Base-by-base conservation (phyloP, 176 grass and related monocot species). In the Oryza brachyantha region DNA sequence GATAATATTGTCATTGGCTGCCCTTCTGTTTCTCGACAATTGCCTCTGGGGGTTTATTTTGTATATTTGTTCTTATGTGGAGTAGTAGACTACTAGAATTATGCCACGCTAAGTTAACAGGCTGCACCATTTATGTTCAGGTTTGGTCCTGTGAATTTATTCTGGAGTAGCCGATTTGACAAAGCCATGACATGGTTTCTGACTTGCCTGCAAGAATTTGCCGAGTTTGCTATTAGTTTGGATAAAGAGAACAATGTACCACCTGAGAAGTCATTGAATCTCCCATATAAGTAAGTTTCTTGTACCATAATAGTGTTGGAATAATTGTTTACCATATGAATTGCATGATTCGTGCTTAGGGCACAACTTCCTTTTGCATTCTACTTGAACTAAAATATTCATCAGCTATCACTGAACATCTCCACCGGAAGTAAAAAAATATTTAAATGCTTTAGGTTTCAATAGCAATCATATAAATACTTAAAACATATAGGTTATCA, bases 111-210 rank as follows among this genome's bases (percentile, higher is more conserved):
- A 68, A 52, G 45, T 61, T 83, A 73, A 50, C 61, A 74, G 76
- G 65, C n/a, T 13, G 22, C 57, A 39, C 61, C 67, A 36, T 68
- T 73, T 24, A 57, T 83, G 35, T 77, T 61, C 86, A 99, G 92
- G 86, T 99, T 96, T 93, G 96, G 96, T 71, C 96, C 96, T 24
- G 96, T 99, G 41, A 99, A 99, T 86, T 85, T 99, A 81, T 99
- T 99, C 76, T 99, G 92, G 96, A 99, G 90, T 81, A 99, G 90
- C 48, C 81, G 96, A 29, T 99, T 95, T 72, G 92, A 99, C 84
- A 99, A 99, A 88, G 96, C 92, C 38, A 99, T 99, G 96, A 96
- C 90, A 83, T 90, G 91, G 72, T 99, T 95, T 76, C 83, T 96
- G 28, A 99, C 96, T 67, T 96, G 92, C 85, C 84, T 99, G 28